Evolutionary conservation across 768 basidiomycete species (phyloP), one percentile per base, ranked within the genome.

Genomic region (Cystobasidium ongulense): DNA sequence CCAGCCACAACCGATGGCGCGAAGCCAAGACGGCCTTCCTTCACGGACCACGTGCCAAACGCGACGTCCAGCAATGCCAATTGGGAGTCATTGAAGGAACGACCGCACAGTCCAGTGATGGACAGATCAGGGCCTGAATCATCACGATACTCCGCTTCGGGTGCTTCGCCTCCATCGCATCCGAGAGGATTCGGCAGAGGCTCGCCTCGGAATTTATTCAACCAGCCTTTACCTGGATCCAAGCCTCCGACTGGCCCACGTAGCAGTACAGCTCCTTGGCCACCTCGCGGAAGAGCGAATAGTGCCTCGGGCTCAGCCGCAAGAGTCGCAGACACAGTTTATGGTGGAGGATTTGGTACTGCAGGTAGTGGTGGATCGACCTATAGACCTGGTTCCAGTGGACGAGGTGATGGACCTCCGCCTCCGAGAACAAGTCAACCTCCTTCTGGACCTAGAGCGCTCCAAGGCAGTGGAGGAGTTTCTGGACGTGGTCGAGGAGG

Each of bases 391-490:
- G 41, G 50, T 59, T 27, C 57, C 17, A 27, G 57, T 17, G 57
- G 29, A 13, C 25, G 57, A 27, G 21, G 57, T 29, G 57, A 35
- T 5, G 29, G 33, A 13, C 43, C 43, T n/a, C 65, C 65, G 3
- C 65, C 65, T 50, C 65, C 65, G 7, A 23, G 65, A 41, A 43
- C 65, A 2, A 67, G 65, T 25, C 36, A 67, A 36, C 65, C 65
- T 10, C 65, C 65, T 7, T 67, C 65, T 29, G 65, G 43, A 25
- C 65, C 65, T 23, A 25, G 65, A n/a, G 65, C 39, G 52, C 46
- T 67, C 7, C 65, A 50, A 67, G 65, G 46, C 46, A n/a, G 46
- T 50, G 4, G 15, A 17, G 46, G 46, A 4, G 15, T 50, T n/a
- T 50, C 46, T 21, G 46, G 46, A 11, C 46, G 46, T 50, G 46